Percentiles rank a stretch among this genome's conserved stretches.
These are phyloP conservation scores for Leishmania tropica DNA, from an alignment of 208 protist species.

Conservation along the genomic window DNA sequence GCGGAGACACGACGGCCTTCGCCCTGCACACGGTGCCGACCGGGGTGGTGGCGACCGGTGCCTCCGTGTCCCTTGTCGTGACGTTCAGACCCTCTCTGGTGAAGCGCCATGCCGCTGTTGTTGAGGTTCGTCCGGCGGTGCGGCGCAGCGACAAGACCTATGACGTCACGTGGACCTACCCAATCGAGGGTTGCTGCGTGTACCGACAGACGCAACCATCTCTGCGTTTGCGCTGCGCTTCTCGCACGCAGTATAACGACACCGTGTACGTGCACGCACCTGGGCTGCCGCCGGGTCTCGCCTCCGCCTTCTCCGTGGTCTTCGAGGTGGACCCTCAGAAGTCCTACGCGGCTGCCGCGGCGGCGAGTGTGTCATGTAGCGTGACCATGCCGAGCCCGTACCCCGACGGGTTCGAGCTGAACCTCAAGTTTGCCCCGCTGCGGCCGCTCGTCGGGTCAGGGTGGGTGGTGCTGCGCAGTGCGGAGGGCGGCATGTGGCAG, in stretches of 20 bases:
- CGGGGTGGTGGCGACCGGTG: slow-evolving; percentile 43
- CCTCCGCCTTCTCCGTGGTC: slow-evolving; percentile 23
- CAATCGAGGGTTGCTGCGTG: slow-evolving; percentile 79
- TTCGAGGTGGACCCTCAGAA: slow-evolving; percentile 57
- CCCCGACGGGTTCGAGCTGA: slow-evolving; percentile 46
- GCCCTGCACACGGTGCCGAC: slow-evolving; percentile 29
- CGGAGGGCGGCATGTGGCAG: slow-evolving; percentile 73
- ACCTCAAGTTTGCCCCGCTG: slow-evolving; percentile 76
- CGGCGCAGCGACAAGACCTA: slow-evolving; percentile 25
- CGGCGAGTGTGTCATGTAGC: slow-evolving; percentile 40
- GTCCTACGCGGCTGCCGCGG: slow-evolving; percentile 42
- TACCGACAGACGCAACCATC: slow-evolving; percentile 53
- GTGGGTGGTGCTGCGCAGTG: slow-evolving; percentile 63
- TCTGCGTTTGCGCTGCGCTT: slow-evolving; percentile 59
- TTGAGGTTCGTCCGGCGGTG: slow-evolving; percentile 58
- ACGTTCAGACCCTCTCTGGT: slow-evolving; percentile 71
- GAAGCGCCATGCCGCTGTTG: slow-evolving; percentile 50
- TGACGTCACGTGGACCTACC: slow-evolving; percentile 77
- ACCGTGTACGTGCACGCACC: slow-evolving; percentile 51
- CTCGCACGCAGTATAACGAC: slow-evolving; percentile 58
- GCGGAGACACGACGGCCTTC: slow-evolving; percentile 38
- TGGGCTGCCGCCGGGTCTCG: slow-evolving; percentile 40
- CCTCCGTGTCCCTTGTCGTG: slow-evolving; percentile 47
- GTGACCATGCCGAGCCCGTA: slow-evolving; percentile 29
- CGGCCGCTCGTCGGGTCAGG: slow-evolving; percentile 73